A percentile compares a stretch with the other conserved stretches of the same genome.
Conservation (phyloP, 2,329 filamentous ascomycete species). For the Claviceps digitariae region DNA sequence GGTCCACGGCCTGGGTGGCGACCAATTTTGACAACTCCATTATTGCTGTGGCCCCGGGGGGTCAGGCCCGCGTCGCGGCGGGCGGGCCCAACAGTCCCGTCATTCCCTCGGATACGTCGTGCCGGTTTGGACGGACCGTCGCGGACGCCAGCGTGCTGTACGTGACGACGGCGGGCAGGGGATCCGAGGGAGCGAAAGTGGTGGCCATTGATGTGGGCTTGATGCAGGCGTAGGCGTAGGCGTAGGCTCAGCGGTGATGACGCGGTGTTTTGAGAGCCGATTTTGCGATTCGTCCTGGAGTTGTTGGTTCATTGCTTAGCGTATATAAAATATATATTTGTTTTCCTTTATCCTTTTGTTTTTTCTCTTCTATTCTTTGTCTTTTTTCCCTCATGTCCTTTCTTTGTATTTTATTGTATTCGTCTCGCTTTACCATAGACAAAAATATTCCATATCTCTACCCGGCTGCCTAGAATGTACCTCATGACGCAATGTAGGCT, state of each 20-base stretch:
- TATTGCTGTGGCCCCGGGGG: conserved; percentile 3
- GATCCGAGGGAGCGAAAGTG: not conserved
- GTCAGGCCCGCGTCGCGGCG: not conserved
- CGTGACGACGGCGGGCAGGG: not conserved
- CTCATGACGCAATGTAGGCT: too few relatives aligned
- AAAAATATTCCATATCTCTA: too few relatives aligned
- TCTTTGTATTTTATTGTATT: too few relatives aligned
- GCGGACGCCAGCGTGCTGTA: conserved; percentile 2
- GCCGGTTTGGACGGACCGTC: not conserved
- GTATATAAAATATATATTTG: too few relatives aligned
- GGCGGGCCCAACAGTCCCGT: not conserved
- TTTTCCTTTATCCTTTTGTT: too few relatives aligned
- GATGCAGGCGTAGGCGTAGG: too few relatives aligned
- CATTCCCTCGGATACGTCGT: not conserved
- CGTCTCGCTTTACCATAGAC: too few relatives aligned
- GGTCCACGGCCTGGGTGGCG: conserved; percentile 6
- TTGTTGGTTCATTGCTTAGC: too few relatives aligned
- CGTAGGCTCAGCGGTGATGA: too few relatives aligned
- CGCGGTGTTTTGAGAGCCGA: too few relatives aligned
- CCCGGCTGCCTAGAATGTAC: too few relatives aligned
- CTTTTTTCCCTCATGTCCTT: not conserved
- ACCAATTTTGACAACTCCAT: conserved; percentile 8
- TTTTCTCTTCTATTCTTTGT: not conserved
- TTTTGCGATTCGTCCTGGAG: too few relatives aligned
- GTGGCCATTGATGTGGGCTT: not conserved